Evolutionary conservation across 2,329 filamentous ascomycete genomes (phyloP), one percentile per base, ranked within the genome.

Genomic region (Didymosphaeria variabile): DNA sequence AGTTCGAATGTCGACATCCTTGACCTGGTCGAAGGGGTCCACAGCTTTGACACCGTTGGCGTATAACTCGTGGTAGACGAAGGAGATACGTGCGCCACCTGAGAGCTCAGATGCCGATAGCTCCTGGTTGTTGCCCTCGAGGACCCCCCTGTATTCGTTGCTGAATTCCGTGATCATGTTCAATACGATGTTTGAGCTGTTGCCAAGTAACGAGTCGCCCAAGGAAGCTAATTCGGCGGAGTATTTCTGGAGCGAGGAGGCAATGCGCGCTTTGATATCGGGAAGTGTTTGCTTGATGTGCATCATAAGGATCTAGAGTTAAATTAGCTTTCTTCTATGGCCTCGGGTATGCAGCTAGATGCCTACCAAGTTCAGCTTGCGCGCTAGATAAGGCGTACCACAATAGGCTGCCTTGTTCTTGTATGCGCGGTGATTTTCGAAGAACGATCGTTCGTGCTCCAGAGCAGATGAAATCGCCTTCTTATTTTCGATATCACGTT

Each of bases 81-180:
- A 99, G 77, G 93, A 97, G 79, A 99, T 99, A 87, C 95, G 91
- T 57, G 95, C 95, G 83, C 95, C 95, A 65, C 95, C 95, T 6
- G 95, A 98, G 63, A 99, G 86, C 79, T 99, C 95, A 1, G 91
- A 87, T 80, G 93, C 97, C 26, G 95, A 98, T 4, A 99, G 85
- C 79, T 99, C 95, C 66, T 93, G 93, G 81, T 96, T 98, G 82
- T 97, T 97, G 71, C 95, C 95, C 70, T 99, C 96, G 62, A 99
- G 82, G 23, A 99, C 93, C 23, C 94, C 97, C 71, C 94, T 89
- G 87, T 97, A 99, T 79, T 99, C 95, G 75, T 97, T 97, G 70
- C 92, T 94, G 78, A 99, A 99, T 80, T 99, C 95, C 44, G 94
- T 98, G 75, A 99, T 99, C 82, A 99, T 97, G 81, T 97, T 97